Base-by-base conservation (phyloP, 2,329 filamentous ascomycete genomes). In the Aureobasidium sp. region DNA sequence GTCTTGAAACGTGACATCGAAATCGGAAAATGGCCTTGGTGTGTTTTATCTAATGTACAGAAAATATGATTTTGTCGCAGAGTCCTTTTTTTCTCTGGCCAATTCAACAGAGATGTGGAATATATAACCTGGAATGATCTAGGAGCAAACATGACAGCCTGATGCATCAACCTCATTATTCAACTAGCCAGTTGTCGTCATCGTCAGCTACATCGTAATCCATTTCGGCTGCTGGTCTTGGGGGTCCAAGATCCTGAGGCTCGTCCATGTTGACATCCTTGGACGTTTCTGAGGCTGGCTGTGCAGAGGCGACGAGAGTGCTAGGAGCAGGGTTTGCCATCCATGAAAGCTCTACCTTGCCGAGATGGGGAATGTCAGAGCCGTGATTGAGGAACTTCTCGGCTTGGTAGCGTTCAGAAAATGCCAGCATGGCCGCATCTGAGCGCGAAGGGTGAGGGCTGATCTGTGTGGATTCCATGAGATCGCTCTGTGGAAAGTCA, bases 261-360 rank as follows among this genome's bases (percentile, higher is more conserved):
- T 63, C 61, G 12, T 63, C 61, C 61, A 63, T 63, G 27, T 51
- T 49, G 27, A 63, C 20, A 11, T 63, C 61, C 22, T 58, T 59
- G 12, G 57, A 41, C n/a, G 57, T 14, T 41, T 62, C 5, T 66
- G 57, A 27, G 65, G 58, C 9, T 65, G 65, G 31, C 1, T 67
- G 55, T 36, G 55, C 12, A n/a, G 67, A 36, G 9, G 67, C 53
- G 22, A 72, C 67, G 8, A 52, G 56, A 22, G 55, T 47, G 17
- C 58, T 49, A 20, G 64, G 60, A 22, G 58, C 58, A 31, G 76
- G 76, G 39, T 77, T 71, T n/a, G 64, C 52, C 52, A 82, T 79
- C 89, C 89, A 93, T 0, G 82, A 73, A 42, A 90, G 72, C 61
- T 90, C 85, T 14, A 91, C 78, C 49, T 82, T 82, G 45, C 83